A percentile compares a stretch with the other conserved stretches of the same genome.
Evolutionary conservation across 164 flowering plant species (phyloP).

Genomic region (Magnolia sinica): DNA sequence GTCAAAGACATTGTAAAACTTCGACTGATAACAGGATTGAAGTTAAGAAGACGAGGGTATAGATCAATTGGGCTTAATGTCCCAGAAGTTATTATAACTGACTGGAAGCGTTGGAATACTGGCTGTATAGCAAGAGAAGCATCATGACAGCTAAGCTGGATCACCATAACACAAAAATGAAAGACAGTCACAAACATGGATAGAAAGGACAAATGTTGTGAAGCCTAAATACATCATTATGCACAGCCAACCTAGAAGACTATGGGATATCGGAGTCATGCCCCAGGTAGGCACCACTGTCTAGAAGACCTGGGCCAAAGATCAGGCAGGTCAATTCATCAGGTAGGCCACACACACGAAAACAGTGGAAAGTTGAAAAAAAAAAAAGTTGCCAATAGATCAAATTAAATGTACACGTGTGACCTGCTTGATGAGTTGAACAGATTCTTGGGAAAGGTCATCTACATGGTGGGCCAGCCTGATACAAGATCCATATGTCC

Average conservation of each 20-base stretch:
- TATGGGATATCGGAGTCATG: not conserved
- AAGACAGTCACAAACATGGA: not conserved
- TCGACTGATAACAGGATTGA: conserved; percentile 93
- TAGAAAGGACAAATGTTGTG: not conserved
- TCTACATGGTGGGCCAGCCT: not conserved
- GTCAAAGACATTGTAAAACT: conserved; percentile 97
- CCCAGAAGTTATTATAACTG: conserved; percentile 97
- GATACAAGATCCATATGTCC: not conserved
- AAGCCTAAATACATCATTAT: not conserved
- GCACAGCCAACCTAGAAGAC: not conserved
- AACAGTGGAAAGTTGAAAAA: too few species aligned
- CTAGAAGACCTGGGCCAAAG: too few species aligned
- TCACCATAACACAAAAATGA: conserved; percentile 9
- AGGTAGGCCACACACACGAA: not conserved
- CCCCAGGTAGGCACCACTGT: too few species aligned
- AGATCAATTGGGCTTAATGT: conserved; percentile 97
- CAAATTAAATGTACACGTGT: too few species aligned
- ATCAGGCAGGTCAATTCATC: not conserved
- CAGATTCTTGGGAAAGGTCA: too few species aligned
- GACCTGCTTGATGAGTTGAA: too few species aligned
- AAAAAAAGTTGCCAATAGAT: too few species aligned
- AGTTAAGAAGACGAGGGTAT: conserved; percentile 93
- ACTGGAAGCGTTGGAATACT: conserved; percentile 92
- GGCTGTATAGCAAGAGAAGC: conserved; percentile 99
- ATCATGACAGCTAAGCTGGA: conserved; percentile 97